A percentile compares a stretch with the other conserved stretches of the same genome.
Conservation (phyloP, 2,329 filamentous ascomycete species). For the Clonostachys byssicola region DNA sequence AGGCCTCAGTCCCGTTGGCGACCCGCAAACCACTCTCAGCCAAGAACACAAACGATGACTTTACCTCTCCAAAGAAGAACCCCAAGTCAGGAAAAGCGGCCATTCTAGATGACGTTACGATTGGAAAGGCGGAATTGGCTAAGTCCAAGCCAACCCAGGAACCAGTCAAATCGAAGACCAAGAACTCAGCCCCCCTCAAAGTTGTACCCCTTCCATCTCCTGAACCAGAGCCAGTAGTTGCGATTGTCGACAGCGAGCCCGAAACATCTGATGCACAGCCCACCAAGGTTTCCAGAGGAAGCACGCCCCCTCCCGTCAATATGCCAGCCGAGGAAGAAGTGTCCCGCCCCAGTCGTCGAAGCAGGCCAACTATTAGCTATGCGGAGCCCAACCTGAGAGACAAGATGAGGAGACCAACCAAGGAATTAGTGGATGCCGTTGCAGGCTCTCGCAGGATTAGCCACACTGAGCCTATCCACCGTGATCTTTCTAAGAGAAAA, state of each 20-base stretch:
- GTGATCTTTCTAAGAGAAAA: constrained; percentile 21
- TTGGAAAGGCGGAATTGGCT: constrained; percentile 29
- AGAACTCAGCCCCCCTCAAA: constrained; percentile 13
- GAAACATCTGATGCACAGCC: constrained; percentile 25
- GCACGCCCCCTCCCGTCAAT: constrained; percentile 57
- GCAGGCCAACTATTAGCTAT: constrained; percentile 69
- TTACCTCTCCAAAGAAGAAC: constrained; percentile 54
- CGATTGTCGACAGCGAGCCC: constrained; percentile 10
- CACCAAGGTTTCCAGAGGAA: constrained; percentile 28
- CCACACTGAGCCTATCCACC: constrained; percentile 16
- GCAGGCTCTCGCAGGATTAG: constrained; percentile 42
- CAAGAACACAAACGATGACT: constrained; percentile 57
- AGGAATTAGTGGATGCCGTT: constrained; percentile 72
- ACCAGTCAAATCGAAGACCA: constrained; percentile 18
- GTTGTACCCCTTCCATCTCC: constrained; percentile 5
- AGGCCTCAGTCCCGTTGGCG: constrained; percentile 15
- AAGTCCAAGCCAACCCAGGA: constrained; percentile 15
- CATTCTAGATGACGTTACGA: constrained; percentile 26
- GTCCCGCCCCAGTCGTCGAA: constrained; percentile 62
- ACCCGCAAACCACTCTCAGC: constrained; percentile 44
- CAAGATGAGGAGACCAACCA: constrained; percentile 80
- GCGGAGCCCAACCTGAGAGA: constrained; percentile 76
- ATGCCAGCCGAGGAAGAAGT: constrained; percentile 52
- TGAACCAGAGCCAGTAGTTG: constrained; percentile 9
- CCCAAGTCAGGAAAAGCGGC: constrained; percentile 11